Evolutionary conservation across 2,329 filamentous ascomycete genomes (phyloP), one percentile per base, ranked within the genome.

Genomic region (Endoconidiophora laricicola): DNA sequence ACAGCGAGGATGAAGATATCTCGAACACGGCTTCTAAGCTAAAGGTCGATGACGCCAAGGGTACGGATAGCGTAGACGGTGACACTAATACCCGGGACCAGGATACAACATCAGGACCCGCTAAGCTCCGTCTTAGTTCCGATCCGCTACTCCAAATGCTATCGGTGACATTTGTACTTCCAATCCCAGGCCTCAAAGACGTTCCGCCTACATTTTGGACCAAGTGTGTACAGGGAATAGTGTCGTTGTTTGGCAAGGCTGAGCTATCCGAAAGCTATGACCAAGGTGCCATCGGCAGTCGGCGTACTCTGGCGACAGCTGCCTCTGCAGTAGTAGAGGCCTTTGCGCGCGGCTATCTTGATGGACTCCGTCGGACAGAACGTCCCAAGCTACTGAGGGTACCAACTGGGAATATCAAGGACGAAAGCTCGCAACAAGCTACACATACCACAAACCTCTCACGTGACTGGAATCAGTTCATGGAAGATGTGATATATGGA

Each of bases 191-290:
- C 0, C 62, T 86, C 38, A 70, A 71, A 46, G 73, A 79, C 53
- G 67, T 90, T 2, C 70, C 76, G 0, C 60, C 66, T 1, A 73
- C 75, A 2, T 85, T 83, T 62, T 86, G 81, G 80, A 69, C 69
- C 33, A 66, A 70, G n/a, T 70, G 75, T 42, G 67, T 81, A 22
- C 72, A 76, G 56, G 70, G 71, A 1, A 62, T 86, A 14, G 66
- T 85, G 57, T 65, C 67, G 57, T 70, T 76, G 57, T 66, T 90
- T 49, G 78, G 72, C 6, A 72, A 78, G 29, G 81, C 78, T 2
- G 77, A 85, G 46, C 66, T 90, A 29, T 86, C 81, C 1, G 84
- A 90, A 62, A 86, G 81, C 60, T 90, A 87, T 58, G 84, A 90
- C 61, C 86, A 86, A 62, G 83, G 81, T 12, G 71, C 77, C 0